These are phyloP conservation scores for Alternaria panax DNA, from an alignment of 2,329 filamentous ascomycete species.

Conservation along the genomic window DNA sequence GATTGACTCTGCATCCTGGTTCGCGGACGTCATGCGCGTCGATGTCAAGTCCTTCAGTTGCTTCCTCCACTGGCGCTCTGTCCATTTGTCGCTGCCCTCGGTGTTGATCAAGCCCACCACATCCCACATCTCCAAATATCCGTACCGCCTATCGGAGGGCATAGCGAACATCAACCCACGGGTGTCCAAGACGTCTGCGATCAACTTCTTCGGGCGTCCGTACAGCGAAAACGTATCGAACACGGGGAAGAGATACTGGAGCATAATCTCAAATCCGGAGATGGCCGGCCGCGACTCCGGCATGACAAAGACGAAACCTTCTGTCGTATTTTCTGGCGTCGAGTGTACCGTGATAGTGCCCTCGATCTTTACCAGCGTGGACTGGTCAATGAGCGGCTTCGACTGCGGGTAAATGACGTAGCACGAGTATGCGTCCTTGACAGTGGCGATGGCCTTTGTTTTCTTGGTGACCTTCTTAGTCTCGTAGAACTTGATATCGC, in stretches of 20 bases:
- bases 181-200: conserved; percentile 85
- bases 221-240: conserved; percentile 94
- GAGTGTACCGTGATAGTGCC: conserved; percentile 88
- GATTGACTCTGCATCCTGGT: conserved; percentile 47
- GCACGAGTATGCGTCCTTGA: conserved; percentile 87
- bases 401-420: conserved; percentile 97
- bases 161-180: conserved; percentile 98
- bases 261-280: conserved; percentile 92
- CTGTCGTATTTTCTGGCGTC: conserved; percentile 75
- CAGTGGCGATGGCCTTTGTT: conserved; percentile 85
- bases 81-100: conserved; percentile 78
- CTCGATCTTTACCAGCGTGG: conserved; percentile 92
- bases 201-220: conserved; percentile 83
- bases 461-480: conserved; percentile 91
- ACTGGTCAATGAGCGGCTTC: conserved; percentile 91
- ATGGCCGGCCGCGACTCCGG: conserved; percentile 92
- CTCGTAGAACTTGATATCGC: conserved; percentile 95
- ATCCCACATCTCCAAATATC: conserved; percentile 89
- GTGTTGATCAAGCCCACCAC: conserved; percentile 81
- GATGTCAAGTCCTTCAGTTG: conserved; percentile 88
- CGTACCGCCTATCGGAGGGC: conserved; percentile 85
- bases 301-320: conserved; percentile 98
- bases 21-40: conserved; percentile 69
- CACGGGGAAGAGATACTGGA: conserved; percentile 89
- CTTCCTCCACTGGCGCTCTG: conserved; percentile 87